These are phyloP conservation scores for Tolypocladium guangdongense DNA, from an alignment of 2,329 filamentous ascomycete genomes.

Conservation along the genomic window DNA sequence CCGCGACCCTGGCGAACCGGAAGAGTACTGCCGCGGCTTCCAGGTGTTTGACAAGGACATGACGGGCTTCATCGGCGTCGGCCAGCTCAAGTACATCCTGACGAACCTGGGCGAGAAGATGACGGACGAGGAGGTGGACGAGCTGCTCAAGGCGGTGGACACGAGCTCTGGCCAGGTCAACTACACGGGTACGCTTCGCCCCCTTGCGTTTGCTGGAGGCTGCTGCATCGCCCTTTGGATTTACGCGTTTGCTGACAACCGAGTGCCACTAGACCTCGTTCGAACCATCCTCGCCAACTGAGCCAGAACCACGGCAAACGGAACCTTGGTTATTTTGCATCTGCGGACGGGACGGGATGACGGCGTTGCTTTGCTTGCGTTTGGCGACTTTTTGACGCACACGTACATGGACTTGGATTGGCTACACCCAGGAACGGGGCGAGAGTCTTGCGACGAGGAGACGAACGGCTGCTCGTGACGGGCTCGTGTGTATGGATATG, in stretches of 20 bases:
- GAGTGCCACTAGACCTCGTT: slow-evolving; percentile 54
- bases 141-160: slow-evolving; percentile 96
- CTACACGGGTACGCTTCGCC: slow-evolving; percentile 64
- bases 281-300: slow-evolving; percentile 81
- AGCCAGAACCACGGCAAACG: slow-evolving; percentile 7
- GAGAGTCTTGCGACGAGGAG: not conserved
- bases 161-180: slow-evolving; percentile 95
- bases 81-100: slow-evolving; percentile 94
- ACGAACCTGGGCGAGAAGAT: slow-evolving; percentile 99
- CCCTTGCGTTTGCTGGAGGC: not conserved
- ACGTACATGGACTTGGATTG: not conserved
- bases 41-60: slow-evolving; percentile 99
- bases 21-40: slow-evolving; percentile 97
- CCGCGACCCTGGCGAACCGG: slow-evolving; percentile 93
- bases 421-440: not conserved
- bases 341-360: slow-evolving; percentile 13
- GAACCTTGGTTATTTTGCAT: slow-evolving; percentile 15
- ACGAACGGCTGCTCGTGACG: not conserved
- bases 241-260: slow-evolving; percentile 3
- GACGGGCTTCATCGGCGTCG: slow-evolving; percentile 95
- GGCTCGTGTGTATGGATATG: slow-evolving; percentile 2
- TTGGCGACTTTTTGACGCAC: not conserved
- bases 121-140: slow-evolving; percentile 96
- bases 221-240: not conserved
- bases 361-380: slow-evolving; percentile 1